Base-by-base conservation (phyloP, 805 yeast species). In the Ogataea neopini region DNA sequence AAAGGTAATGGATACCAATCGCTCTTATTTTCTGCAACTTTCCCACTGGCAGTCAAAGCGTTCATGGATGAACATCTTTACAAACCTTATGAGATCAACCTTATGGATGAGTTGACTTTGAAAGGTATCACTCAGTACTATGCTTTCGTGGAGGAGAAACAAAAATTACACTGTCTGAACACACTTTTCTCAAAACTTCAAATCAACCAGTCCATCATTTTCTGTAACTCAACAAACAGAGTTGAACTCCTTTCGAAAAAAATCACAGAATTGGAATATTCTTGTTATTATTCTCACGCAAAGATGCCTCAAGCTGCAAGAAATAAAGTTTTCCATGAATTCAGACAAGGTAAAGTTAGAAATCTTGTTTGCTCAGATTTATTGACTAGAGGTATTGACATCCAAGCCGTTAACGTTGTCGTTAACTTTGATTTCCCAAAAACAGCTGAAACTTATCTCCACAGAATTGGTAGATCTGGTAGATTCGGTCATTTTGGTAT, bases 401-500 rank as follows among this genome's bases (percentile, higher is more conserved):
- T 94, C 61, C 98, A 94, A 71, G 98, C 98, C 6, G 99, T 94
- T 55, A 94, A 94, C 65, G 98, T 94, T 40, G 99, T 94, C 42
- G 88, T 94, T 62, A 94, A 94, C 73, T 94, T 94, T 67, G 99
- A 94, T 69, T 94, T 94, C 85, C 99, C 99, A 52, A 92, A 92
- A 69, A 89, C 86, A 45, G 97, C 98, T 6, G 99, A 94, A 70
- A 94, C 98, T 34, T 94, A 94, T 67, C 79, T 94, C 60, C 99
- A 94, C 74, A 87, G 98, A 79, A 94, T 92, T 60, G 98, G 98
- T 78, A 89, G 99, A 76, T 90, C 97, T 6, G 98, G 99, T 58
- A 88, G 99, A 77, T 94, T 88, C 63, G 99, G 99, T 57, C 99
- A 94, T 68, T 81, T 91, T 64, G 99, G 99, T 77, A 79, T 94